Evolutionary conservation across 148 eudicot species (phyloP), one percentile per base, ranked within the genome.

Genomic region (Arctostaphylos glauca): DNA sequence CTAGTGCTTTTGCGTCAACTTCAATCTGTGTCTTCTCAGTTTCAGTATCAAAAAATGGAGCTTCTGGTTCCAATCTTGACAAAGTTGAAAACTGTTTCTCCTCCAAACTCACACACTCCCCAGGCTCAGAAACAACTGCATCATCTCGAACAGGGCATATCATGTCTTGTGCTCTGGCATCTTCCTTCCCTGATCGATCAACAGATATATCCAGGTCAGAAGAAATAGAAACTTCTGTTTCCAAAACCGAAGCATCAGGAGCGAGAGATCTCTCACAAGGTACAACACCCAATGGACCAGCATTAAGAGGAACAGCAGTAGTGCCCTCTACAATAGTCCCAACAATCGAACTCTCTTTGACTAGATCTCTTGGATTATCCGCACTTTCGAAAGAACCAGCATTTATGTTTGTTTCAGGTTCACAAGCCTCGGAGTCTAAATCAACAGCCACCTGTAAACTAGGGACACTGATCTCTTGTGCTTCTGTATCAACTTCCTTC

Each of bases 401-500:
- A 12, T 44, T 14, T 55, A n/a, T 9, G 43, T 21, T 59, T 21
- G 19, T 46, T 71, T 56, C 72, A 60, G 52, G 79, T 74, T 70
- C 62, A 47, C 52, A 25, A 81, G 5, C 74, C 44, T 53, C 79
- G 53, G 54, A 50, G 14, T 23, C 53, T 62, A 78, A 64, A 64
- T 16, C 81, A 75, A 38, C 71, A 80, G 56, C 74, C 21, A 74
- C 73, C 52, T 74, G 56, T 16, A 23, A 67, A 80, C 66, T 46
- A 54, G 60, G 84, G 77, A 59, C 83, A 53, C 25, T 67, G 55
- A 67, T 76, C 80, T 85, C 81, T 47, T 66, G 83, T 62, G 38
- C 76, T 55, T 71, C 38, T 71, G 55, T 50, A 83, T 50, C 72
- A 59, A 53, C 81, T 70, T 66, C 83, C 66, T n/a, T 81, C 59